These are phyloP conservation scores for Apocynum venetum DNA, from an alignment of 257 asterid genomes.

Conservation along the genomic window DNA sequence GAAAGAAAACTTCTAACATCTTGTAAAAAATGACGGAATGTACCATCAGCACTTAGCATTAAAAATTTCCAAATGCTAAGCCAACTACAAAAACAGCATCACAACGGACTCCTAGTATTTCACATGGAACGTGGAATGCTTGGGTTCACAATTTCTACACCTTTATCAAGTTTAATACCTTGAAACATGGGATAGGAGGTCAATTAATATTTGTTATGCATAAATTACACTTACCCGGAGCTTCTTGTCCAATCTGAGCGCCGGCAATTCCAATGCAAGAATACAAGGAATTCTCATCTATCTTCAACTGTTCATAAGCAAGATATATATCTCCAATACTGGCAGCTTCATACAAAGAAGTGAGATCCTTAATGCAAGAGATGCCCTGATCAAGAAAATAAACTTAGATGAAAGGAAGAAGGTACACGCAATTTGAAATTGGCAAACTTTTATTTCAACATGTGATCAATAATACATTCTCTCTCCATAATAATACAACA, in stretches of 20 bases:
- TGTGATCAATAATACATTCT: not conserved
- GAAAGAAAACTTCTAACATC: too few relatives aligned
- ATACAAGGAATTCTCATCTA: constrained; percentile 74
- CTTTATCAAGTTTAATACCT: not conserved
- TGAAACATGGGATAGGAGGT: not conserved
- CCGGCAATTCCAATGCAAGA: constrained; percentile 97
- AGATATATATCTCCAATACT: constrained; percentile 70
- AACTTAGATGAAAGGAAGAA: constrained; percentile 12
- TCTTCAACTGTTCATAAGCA: constrained; percentile 84
- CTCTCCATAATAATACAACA: not conserved
- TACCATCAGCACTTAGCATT: too few relatives aligned
- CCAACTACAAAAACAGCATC: not conserved
- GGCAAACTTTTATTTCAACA: not conserved
- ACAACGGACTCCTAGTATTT: not conserved
- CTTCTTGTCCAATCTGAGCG: constrained; percentile 71
- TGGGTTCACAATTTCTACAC: not conserved
- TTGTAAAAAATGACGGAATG: too few relatives aligned
- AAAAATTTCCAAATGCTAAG: not conserved
- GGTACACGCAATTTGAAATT: constrained; percentile 6
- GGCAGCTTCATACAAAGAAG: constrained; percentile 70
- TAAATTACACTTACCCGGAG: constrained; percentile 43
- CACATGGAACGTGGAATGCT: not conserved
- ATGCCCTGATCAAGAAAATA: constrained; percentile 56
- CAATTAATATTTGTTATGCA: not conserved
- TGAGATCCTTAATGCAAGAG: constrained; percentile 91